A percentile compares a stretch with the other conserved stretches of the same genome.
phyloP scores from a whole-genome alignment of 371 early-diverging fungal genomes.

The Sporodiniella umbellata region DNA sequence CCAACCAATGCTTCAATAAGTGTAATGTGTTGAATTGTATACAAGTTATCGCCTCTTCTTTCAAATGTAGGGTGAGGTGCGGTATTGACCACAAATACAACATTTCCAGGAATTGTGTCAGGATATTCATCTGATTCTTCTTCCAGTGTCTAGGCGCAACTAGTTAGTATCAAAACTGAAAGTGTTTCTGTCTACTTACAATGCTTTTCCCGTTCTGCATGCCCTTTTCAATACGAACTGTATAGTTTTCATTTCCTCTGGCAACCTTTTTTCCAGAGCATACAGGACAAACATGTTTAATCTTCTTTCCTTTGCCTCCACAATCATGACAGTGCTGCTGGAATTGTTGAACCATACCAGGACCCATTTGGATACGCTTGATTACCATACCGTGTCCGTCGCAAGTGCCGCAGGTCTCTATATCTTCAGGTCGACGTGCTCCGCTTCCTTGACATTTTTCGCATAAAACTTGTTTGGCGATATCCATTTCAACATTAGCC shows the following conservation, averaged over 20 bases:
- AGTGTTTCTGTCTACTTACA: conserved; percentile 29
- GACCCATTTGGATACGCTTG: conserved; percentile 83
- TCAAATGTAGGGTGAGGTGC: conserved; percentile 78
- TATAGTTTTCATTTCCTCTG: conserved; percentile 79
- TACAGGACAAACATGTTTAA: conserved; percentile 72
- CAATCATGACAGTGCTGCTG: conserved; percentile 90
- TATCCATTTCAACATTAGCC: conserved; percentile 78
- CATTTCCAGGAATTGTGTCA: conserved; percentile 83
- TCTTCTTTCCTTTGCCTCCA: conserved; percentile 86
- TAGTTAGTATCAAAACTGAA: background rate
- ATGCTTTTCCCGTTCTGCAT: conserved; percentile 80
- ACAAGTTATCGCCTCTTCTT: conserved; percentile 81
- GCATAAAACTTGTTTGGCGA: conserved; percentile 92
- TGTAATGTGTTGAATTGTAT: conserved; percentile 78
- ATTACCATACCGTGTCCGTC: conserved; percentile 79
- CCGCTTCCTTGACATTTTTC: conserved; percentile 92
- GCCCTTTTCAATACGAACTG: conserved; percentile 83
- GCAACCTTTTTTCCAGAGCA: conserved; percentile 86
- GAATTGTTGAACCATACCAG: conserved; percentile 93
- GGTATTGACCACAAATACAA: conserved; percentile 80
- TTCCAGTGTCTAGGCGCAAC: conserved; percentile 57
- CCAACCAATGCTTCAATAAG: conserved; percentile 88
- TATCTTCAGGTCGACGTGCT: conserved; percentile 80
- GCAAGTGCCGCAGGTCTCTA: conserved; percentile 78
- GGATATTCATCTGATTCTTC: conserved; percentile 92